Evolutionary conservation across 805 yeast species (phyloP), one percentile per base, ranked within the genome.

Genomic region (Saturnispora saitoi): DNA sequence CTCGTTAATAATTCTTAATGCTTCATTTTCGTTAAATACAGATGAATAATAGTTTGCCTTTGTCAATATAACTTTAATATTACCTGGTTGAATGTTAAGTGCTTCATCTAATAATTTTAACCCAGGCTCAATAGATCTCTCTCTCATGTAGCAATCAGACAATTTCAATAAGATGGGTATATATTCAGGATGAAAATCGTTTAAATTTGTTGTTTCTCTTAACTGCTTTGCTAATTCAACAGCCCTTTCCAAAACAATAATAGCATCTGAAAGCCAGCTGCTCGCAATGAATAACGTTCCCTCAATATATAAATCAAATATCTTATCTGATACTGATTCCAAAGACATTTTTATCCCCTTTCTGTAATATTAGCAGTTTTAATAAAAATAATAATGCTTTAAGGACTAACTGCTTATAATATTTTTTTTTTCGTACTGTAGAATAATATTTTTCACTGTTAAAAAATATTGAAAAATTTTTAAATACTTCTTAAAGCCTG

Each of bases 21-120:
- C 53, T 20, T 36, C 37, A 22, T 45, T 48, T 47, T 53, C 54
- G 32, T 53, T 40, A 7, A 42, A 31, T 32, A 50, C 50, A 4
- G 43, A 26, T 19, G 38, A 31, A 17, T 38, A 44, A 20, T 32
- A 34, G n/a, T 29, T 32, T 11, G 47, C 24, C 20, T 43, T 53
- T 24, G 31, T 19, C n/a, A 46, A 22, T 26, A 45, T 40, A 6
- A 45, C 38, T 17, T 45, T 30, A 6, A 40, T 14, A 29, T 48
- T 50, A n/a, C 11, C n/a, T 1, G 53, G 50, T 5, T 52, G 53
- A 9, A 53, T 19, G 2, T 11, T n/a, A 3, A 43, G 20, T 1
- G 38, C 45, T 8, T 38, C 31, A n/a, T 53, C 32, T 10, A 50
- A 24, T 2, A 34, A 19, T 3, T n/a, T 31, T 8, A 45, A 19